phyloP scores from a whole-genome alignment of 768 basidiomycete species.

The Boletus rufocinnamomeus region DNA sequence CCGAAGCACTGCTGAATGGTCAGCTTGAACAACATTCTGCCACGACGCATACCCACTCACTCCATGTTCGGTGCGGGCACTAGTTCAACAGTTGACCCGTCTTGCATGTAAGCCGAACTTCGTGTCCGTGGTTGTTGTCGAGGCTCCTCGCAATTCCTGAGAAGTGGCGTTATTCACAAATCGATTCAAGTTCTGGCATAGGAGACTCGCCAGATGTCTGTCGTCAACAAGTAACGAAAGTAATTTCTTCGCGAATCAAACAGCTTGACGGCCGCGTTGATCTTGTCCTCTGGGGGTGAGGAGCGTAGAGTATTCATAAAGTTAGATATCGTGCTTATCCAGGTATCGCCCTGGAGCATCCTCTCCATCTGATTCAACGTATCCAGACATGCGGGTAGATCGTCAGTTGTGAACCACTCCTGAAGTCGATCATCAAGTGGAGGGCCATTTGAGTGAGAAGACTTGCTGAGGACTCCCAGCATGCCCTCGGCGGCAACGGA shows the following conservation, averaged over 20 bases:
- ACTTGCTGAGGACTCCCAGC: constrained; percentile 1
- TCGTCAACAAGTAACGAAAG: constrained; percentile 13
- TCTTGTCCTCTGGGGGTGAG: constrained; percentile 1
- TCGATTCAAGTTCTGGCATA: background rate
- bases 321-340: background rate
- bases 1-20: background rate
- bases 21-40: background rate
- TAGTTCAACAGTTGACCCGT: background rate
- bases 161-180: background rate
- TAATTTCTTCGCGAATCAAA: constrained; percentile 7
- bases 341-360: no score
- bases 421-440: constrained; percentile 13
- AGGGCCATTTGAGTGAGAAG: background rate
- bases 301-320: background rate
- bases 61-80: background rate
- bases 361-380: constrained; percentile 10
- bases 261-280: constrained; percentile 4
- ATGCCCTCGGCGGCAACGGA: constrained; percentile 3
- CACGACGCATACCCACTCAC: background rate
- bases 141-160: constrained; percentile 11
- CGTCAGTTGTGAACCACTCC: constrained; percentile 14
- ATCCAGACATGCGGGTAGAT: constrained; percentile 1
- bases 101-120: background rate
- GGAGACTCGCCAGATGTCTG: constrained; percentile 11
- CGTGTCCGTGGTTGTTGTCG: background rate